Evolutionary conservation across 2,329 filamentous ascomycete genomes (phyloP), one percentile per base, ranked within the genome.

Genomic region (Knoxdaviesia proteae): DNA sequence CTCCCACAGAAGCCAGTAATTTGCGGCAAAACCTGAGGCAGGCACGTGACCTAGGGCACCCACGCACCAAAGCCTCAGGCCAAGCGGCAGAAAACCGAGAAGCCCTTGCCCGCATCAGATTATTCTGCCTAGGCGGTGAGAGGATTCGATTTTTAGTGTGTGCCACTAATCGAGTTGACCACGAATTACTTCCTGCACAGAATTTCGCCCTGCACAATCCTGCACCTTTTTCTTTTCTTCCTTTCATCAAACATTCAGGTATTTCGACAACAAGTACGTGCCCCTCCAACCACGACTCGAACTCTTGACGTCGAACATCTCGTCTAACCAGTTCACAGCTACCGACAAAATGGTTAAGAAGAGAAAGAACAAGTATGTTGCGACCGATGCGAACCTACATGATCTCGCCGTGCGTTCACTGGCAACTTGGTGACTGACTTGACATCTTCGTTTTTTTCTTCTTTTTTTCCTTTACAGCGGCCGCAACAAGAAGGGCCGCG

Each of bases 401-500:
- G 11, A 44, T 4, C 9, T 11, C 29, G 6, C 37, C 6, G 1
- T 6, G 6, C 6, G 32, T 44, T 5, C 30, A 6, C 20, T 20
- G 20, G 20, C 20, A 20, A 20, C 20, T 20, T 20, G 20, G 20
- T 20, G 20, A 34, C 52, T 55, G 42, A 53, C 54, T 43, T 39
- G 54, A 51, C 34, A 20, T 20, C 20, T 20, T 20, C 20, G 20
- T 20, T 20, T 20, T 20, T 20, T 20, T 20, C 3, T 2, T 20
- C 3, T 20, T 20, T 20, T 20, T 20, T 2, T 20, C 3, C 20
- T 20, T 20, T 41, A 43, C 64, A 92, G 83, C 75, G 88, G 88
- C 68, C 86, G 88, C 67, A 94, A 96, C 83, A 94, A 94, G 86
- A 94, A 94, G 71, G 88, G 90, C 67, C 84, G 90, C 67, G 90